These are phyloP conservation scores for Aschersonia sp. DNA, from an alignment of 2,329 filamentous ascomycete genomes.

Conservation along the genomic window DNA sequence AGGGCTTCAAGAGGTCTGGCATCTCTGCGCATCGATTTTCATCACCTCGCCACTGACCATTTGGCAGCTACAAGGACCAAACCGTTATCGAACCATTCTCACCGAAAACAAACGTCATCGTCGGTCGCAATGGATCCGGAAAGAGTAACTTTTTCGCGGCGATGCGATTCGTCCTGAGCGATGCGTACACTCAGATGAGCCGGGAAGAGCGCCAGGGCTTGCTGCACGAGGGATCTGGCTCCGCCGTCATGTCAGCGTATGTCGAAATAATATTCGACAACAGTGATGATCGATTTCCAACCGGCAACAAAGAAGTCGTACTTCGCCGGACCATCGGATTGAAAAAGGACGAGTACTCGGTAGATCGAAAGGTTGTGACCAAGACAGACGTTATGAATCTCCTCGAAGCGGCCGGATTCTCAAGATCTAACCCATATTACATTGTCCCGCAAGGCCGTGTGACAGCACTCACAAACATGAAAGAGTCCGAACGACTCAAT, in stretches of 20 bases:
- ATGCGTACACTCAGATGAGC: slow-evolving; percentile 92
- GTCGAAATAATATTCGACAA: slow-evolving; percentile 99
- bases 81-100: slow-evolving; percentile 98
- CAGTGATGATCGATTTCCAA: slow-evolving; percentile 86
- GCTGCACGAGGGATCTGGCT: slow-evolving; percentile 95
- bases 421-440: slow-evolving; percentile 94
- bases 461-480: slow-evolving; percentile 95
- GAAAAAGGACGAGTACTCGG: slow-evolving; percentile 97
- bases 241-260: slow-evolving; percentile 97
- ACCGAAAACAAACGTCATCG: slow-evolving; percentile 93
- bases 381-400: slow-evolving; percentile 91
- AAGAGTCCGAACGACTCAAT: slow-evolving; percentile 78
- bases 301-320: slow-evolving; percentile 78
- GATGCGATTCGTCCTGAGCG: slow-evolving; percentile 94
- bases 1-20: slow-evolving; percentile 91
- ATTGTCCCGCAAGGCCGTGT: slow-evolving; percentile 97
- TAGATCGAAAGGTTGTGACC: slow-evolving; percentile 92
- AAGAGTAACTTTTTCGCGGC: slow-evolving; percentile 99
- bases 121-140: slow-evolving; percentile 95
- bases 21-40: slow-evolving; percentile 3
- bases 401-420: slow-evolving; percentile 91
- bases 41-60: slow-evolving; percentile 7
- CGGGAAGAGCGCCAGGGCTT: slow-evolving; percentile 91
- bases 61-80: slow-evolving; percentile 88
- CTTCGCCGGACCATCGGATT: slow-evolving; percentile 87